A percentile compares a stretch with the other conserved stretches of the same genome.
Evolutionary conservation across 2,329 filamentous ascomycete genomes (phyloP).

Genomic region (Ceratocystis papillata): DNA sequence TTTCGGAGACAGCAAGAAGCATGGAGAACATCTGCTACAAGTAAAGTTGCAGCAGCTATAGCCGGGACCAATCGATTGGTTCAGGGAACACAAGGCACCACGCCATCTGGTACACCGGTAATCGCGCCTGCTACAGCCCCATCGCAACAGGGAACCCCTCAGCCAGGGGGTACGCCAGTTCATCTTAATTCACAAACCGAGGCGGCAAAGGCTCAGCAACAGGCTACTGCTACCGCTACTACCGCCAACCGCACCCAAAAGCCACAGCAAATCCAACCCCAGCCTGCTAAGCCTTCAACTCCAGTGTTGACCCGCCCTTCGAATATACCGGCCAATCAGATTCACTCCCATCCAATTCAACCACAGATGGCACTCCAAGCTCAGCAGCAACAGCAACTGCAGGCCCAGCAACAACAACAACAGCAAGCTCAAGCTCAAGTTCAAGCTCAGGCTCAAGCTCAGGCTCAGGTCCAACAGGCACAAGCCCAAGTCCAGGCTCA

Average conservation of each 20-base stretch:
- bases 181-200: slow-evolving; percentile 19
- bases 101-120: slow-evolving; percentile 6
- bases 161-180: slow-evolving; percentile 2
- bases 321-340: slow-evolving; percentile 18
- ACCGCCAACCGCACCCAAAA: slow-evolving; percentile 14
- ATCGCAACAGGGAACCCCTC: slow-evolving; percentile 13
- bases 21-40: slow-evolving; percentile 26
- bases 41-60: slow-evolving; percentile 18
- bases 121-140: slow-evolving; percentile 9
- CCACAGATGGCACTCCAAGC: slow-evolving; percentile 27
- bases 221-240: slow-evolving; percentile 18
- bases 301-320: slow-evolving; percentile 8
- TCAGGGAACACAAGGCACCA: slow-evolving; percentile 9
- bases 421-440: slow-evolving; percentile 23
- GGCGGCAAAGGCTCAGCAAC: slow-evolving; percentile 24
- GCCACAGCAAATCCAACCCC: slow-evolving; percentile 21
- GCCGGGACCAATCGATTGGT: slow-evolving; percentile 19
- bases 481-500: slow-evolving; percentile 26
- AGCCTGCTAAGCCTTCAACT: slow-evolving; percentile 21
- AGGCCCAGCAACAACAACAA: slow-evolving; percentile 27
- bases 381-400: slow-evolving; percentile 19
- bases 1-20: slow-evolving; percentile 39
- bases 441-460: slow-evolving; percentile 26
- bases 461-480: slow-evolving; percentile 27
- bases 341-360: slow-evolving; percentile 24